Base-by-base conservation (phyloP, 2,329 filamentous ascomycete genomes). In the Aspergillus fijiensis region DNA sequence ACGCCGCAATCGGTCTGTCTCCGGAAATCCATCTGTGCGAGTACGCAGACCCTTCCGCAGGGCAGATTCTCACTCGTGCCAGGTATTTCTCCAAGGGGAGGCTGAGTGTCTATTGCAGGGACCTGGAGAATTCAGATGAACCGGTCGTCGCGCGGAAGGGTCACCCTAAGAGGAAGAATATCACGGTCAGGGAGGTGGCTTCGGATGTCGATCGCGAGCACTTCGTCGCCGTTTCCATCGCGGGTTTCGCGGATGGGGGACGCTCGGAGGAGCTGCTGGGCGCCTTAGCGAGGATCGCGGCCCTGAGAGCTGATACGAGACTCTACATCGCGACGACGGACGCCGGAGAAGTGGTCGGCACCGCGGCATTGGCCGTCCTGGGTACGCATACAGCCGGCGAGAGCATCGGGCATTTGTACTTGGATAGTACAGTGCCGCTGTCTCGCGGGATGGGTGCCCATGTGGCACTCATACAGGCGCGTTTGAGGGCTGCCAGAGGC, bases 391-490 rank as follows among this genome's bases (percentile, higher is more conserved):
- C n/a, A n/a, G 5, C 4, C 1, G 21, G 33, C n/a, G 33, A 42
- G 51, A 52, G 14, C 9, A 9, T 52, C 2, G 51, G 51, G 5
- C 33, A 52, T 27, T 42, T 52, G 19, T 52, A 52, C 39, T 21
- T 52, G 31, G 51, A 52, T 42, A 52, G 51, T 52, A 52, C 51
- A 14, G 51, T 52, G 33, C 51, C 51, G 14, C 10, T 19, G 33
- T 52, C 16, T 45, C 51, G 51, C n/a, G 51, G 31, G 11, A 39
- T 7, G 19, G 51, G 51, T 19, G 21, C 25, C 4, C 51, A 52
- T 52, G 33, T 14, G 4, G 31, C 19, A 7, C n/a, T 52, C 14
- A 52, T 52, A 11, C 51, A 39, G 10, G 51, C 31, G 51, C 35
- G 51, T 21, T 33, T 52, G 31, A 39, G 33, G 4, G 23, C 7